phyloP scores from a whole-genome alignment of 1,284 basidiomycete species.

The Heterobasidion parviporum region DNA sequence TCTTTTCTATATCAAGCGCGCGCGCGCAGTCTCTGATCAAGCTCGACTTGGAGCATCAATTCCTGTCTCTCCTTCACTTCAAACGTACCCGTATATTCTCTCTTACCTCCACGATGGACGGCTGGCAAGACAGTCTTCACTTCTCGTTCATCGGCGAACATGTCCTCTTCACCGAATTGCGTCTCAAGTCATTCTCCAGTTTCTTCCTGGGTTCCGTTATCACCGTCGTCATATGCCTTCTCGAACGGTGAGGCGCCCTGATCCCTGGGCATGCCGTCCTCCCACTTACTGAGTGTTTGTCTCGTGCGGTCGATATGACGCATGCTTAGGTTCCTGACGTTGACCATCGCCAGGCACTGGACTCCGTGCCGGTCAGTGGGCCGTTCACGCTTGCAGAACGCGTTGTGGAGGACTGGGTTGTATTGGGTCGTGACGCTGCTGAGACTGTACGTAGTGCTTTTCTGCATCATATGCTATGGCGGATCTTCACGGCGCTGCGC shows the following conservation, averaged over 20 bases:
- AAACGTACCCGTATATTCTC: not conserved
- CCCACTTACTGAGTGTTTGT: not conserved
- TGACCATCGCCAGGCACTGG: slow-evolving; percentile 39
- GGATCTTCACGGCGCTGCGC: not conserved
- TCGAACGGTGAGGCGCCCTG: slow-evolving; percentile 41
- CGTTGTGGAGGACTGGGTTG: slow-evolving; percentile 43
- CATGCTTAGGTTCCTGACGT: slow-evolving; percentile 37
- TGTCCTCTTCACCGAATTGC: slow-evolving; percentile 45
- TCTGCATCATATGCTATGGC: not conserved
- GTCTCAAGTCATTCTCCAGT: slow-evolving; percentile 37
- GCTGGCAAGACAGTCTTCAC: slow-evolving; percentile 43
- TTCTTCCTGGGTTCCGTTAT: slow-evolving; percentile 37
- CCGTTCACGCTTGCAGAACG: slow-evolving; percentile 33
- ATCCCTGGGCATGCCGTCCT: not conserved
- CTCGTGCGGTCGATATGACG: not conserved
- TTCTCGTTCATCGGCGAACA: slow-evolving; percentile 47
- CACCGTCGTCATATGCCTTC: slow-evolving; percentile 39
- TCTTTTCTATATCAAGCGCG: too few species aligned
- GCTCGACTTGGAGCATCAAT: too few species aligned
- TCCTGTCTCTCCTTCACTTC: not conserved
- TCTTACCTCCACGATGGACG: slow-evolving; percentile 23
- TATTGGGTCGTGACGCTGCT: slow-evolving; percentile 50
- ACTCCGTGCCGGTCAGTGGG: slow-evolving; percentile 26
- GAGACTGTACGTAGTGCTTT: slow-evolving; percentile 41
- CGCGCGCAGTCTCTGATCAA: too few species aligned